Evolutionary conservation across 2,329 filamentous ascomycete species (phyloP), one percentile per base, ranked within the genome.

Genomic region (Sporothrix curviconia): DNA sequence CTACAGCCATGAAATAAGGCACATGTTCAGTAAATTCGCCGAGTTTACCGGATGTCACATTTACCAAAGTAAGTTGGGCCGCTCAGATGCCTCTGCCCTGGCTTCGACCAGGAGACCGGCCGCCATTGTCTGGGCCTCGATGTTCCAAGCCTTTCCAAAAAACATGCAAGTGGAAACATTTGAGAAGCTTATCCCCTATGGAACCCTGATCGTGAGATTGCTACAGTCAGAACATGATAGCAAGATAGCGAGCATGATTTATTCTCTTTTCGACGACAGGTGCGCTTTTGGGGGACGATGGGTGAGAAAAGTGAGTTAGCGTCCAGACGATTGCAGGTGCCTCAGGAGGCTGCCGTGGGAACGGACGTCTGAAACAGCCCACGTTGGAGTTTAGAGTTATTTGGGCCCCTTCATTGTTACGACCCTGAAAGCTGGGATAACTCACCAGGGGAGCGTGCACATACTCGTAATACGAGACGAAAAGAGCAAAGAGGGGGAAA

Each of bases 41-140:
- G 7, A 34, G 30, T 14, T 24, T 63, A 64, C 61, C 63, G 8
- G 43, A 37, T n/a, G 37, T 22, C 3, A 30, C 11, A 12, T 22
- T 8, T 11, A 24, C n/a, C 40, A 43, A 11, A 22, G 4, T 8
- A 11, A 42, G 42, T 28, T 44, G 42, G 28, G 42, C 39, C 39
- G 39, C 39, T 19, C 1, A 11, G 6, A n/a, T n/a, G n/a, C n/a
- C n/a, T n/a, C 42, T 30, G 24, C 25, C 28, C 47, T 14, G 34
- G 47, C n/a, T n/a, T 34, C 24, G 28, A 28, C 42, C n/a, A 34
- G 44, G 30, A 34, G 44, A 30, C n/a, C 6, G 30, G 42, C 24
- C 7, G 22, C 42, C 42, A 14, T 37, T 52, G 30, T 40, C 32
- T 52, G 24, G 15, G 8, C 37, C 25, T 54, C n/a, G 51, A n/a